Percentiles rank a stretch among this genome's conserved stretches.
Evolutionary conservation across 108 stramenopile genomes (phyloP).

Genomic region (Stephanodiscus minutulus): DNA sequence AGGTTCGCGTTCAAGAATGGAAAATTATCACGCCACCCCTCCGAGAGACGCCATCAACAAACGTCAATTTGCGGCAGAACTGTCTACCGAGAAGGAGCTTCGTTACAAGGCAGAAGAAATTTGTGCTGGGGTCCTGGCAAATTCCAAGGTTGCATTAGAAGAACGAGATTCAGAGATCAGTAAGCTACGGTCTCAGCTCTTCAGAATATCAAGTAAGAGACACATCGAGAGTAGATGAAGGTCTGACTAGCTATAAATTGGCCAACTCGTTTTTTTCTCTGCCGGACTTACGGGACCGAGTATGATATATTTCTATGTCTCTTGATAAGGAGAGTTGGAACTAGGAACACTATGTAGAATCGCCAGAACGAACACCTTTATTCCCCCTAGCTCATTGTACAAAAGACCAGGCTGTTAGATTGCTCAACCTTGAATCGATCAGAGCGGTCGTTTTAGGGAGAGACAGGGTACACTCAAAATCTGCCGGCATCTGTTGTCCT

Average conservation of each 20-base stretch:
- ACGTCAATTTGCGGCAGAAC: constrained; percentile 19
- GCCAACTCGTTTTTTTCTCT: too few relatives aligned
- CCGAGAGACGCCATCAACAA: constrained; percentile 3
- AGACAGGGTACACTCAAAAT: too few relatives aligned
- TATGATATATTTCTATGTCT: too few relatives aligned
- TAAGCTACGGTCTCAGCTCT: constrained; percentile 31
- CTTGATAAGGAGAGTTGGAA: too few relatives aligned
- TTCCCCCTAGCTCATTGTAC: too few relatives aligned
- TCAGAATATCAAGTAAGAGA: constrained; percentile 23
- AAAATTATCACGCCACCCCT: not conserved
- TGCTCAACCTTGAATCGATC: too few relatives aligned
- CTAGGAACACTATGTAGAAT: too few relatives aligned
- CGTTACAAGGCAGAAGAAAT: constrained; percentile 51
- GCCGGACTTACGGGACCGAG: too few relatives aligned
- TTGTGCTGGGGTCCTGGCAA: constrained; percentile 48
- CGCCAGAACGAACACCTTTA: too few relatives aligned
- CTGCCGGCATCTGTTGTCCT: constrained; percentile 4
- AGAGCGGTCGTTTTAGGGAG: too few relatives aligned
- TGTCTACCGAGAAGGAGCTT: constrained; percentile 47
- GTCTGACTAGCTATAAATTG: too few relatives aligned
- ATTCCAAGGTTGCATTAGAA: constrained; percentile 34
- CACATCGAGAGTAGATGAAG: constrained; percentile 1
- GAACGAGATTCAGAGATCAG: constrained; percentile 45
- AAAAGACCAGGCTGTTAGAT: too few relatives aligned
- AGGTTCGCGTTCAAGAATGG: not conserved